Evolutionary conservation across 768 basidiomycete species (phyloP).

Genomic region (Gloeophyllum trabeum): DNA sequence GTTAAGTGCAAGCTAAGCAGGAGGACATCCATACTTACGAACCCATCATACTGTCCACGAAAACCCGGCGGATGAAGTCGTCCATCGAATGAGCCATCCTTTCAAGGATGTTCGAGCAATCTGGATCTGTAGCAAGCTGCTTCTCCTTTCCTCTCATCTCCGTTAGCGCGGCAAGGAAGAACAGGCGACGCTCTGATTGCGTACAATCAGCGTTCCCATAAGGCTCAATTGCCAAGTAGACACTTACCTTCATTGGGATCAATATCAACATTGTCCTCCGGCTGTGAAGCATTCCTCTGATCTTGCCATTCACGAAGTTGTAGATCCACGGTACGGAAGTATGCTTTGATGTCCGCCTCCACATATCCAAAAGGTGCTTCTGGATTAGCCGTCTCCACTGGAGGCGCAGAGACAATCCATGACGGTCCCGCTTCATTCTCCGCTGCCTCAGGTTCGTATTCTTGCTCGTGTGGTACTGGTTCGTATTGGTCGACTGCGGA

Average conservation of each 20-base stretch:
- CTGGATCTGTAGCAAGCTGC: slow-evolving; percentile 85
- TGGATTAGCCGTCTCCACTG: slow-evolving; percentile 27
- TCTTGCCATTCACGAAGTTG: slow-evolving; percentile 86
- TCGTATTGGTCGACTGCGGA: slow-evolving; percentile 19
- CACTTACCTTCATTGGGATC: slow-evolving; percentile 65
- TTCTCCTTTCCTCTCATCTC: slow-evolving; percentile 87
- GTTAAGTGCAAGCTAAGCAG: neutral
- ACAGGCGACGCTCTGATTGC: slow-evolving; percentile 54
- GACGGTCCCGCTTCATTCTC: slow-evolving; percentile 37
- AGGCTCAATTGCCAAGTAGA: neutral
- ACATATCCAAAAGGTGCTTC: slow-evolving; percentile 88
- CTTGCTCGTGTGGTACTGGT: slow-evolving; percentile 12
- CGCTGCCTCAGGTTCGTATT: slow-evolving; percentile 11
- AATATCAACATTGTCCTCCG: slow-evolving; percentile 31
- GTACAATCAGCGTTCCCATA: slow-evolving; percentile 1
- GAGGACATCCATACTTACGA: slow-evolving; percentile 47
- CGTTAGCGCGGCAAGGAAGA: slow-evolving; percentile 71
- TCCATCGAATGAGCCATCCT: slow-evolving; percentile 90
- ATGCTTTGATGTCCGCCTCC: slow-evolving; percentile 85
- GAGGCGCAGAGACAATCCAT: slow-evolving; percentile 49
- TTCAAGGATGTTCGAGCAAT: slow-evolving; percentile 86
- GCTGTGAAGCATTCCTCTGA: slow-evolving; percentile 23
- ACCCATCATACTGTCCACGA: slow-evolving; percentile 77
- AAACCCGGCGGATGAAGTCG: slow-evolving; percentile 88
- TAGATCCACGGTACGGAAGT: slow-evolving; percentile 81